phyloP scores from a whole-genome alignment of 2,329 filamentous ascomycete species.

The Emericellopsis atlantica region DNA sequence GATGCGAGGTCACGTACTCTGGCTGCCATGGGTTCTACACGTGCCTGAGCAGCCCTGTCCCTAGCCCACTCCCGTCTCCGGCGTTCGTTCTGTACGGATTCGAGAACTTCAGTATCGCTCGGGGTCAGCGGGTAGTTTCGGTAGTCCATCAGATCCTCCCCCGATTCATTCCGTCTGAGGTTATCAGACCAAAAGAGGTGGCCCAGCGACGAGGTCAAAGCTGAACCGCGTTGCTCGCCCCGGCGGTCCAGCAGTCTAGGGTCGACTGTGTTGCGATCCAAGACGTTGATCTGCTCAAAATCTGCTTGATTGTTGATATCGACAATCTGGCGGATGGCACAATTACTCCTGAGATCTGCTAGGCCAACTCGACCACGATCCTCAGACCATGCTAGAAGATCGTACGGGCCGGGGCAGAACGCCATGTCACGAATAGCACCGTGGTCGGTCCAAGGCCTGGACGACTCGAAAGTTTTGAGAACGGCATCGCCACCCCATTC shows the following conservation, averaged over 20 bases:
- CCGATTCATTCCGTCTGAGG: conserved; percentile 12
- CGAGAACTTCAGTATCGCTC: conserved; percentile 43
- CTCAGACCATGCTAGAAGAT: conserved; percentile 89
- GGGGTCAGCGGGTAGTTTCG: conserved; percentile 37
- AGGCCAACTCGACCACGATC: conserved; percentile 67
- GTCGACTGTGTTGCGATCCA: conserved; percentile 42
- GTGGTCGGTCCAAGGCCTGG: conserved; percentile 53
- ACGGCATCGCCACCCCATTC: conserved; percentile 43
- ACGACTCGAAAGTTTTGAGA: conserved; percentile 66
- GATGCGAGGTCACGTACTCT: too few species aligned
- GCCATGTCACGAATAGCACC: conserved; percentile 85
- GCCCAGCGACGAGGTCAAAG: not conserved
- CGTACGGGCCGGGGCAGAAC: conserved; percentile 82
- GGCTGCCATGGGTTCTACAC: too few species aligned
- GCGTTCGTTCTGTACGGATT: conserved; percentile 41
- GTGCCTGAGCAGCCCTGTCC: not conserved
- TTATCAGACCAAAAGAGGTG: not conserved
- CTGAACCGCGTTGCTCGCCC: conserved; percentile 22
- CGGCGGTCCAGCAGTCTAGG: conserved; percentile 35
- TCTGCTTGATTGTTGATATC: conserved; percentile 46
- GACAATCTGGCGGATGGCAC: conserved; percentile 56
- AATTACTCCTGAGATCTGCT: conserved; percentile 57
- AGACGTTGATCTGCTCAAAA: conserved; percentile 42
- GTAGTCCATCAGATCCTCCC: conserved; percentile 23
- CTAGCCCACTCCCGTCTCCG: conserved; percentile 31